phyloP scores from a whole-genome alignment of 2,329 filamentous ascomycete species.

The Chrysoporthe cubensis region DNA sequence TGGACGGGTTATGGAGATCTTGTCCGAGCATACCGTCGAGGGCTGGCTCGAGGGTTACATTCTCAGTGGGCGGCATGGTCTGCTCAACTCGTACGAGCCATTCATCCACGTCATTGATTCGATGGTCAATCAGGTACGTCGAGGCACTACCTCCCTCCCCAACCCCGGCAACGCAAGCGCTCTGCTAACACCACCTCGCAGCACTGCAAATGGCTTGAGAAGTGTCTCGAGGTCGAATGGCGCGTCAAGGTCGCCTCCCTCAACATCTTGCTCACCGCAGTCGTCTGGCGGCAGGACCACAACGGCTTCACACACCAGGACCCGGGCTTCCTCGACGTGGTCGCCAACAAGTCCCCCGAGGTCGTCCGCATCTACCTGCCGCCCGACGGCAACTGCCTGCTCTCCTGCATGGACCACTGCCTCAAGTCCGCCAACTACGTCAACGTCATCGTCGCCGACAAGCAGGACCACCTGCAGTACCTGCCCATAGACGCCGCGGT shows the following conservation, averaged over 20 bases:
- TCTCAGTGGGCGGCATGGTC: slow-evolving; percentile 73
- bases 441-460: slow-evolving; percentile 80
- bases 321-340: slow-evolving; percentile 77
- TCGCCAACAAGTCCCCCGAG: slow-evolving; percentile 79
- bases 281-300: slow-evolving; percentile 82
- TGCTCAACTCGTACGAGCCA: slow-evolving; percentile 81
- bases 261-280: slow-evolving; percentile 78
- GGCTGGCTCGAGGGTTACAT: slow-evolving; percentile 82
- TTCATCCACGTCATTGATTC: slow-evolving; percentile 84
- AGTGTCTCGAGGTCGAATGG: slow-evolving; percentile 80
- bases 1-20: slow-evolving; percentile 81
- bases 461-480: slow-evolving; percentile 78
- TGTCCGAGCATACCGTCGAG: slow-evolving; percentile 80
- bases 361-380: slow-evolving; percentile 82
- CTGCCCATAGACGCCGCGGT: slow-evolving; percentile 74
- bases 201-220: slow-evolving; percentile 86
- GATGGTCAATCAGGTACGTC: slow-evolving; percentile 74
- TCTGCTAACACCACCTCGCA: slow-evolving; percentile 36
- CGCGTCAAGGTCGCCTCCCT: slow-evolving; percentile 73
- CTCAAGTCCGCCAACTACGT: slow-evolving; percentile 76
- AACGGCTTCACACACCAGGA: slow-evolving; percentile 85
- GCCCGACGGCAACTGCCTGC: slow-evolving; percentile 77
- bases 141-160: not conserved
- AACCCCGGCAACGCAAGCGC: not conserved
- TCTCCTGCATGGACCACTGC: slow-evolving; percentile 78